Evolutionary conservation across 225 moss, liverwort and hornwort species (phyloP), one percentile per base, ranked within the genome.

Genomic region (Asterella californica): DNA sequence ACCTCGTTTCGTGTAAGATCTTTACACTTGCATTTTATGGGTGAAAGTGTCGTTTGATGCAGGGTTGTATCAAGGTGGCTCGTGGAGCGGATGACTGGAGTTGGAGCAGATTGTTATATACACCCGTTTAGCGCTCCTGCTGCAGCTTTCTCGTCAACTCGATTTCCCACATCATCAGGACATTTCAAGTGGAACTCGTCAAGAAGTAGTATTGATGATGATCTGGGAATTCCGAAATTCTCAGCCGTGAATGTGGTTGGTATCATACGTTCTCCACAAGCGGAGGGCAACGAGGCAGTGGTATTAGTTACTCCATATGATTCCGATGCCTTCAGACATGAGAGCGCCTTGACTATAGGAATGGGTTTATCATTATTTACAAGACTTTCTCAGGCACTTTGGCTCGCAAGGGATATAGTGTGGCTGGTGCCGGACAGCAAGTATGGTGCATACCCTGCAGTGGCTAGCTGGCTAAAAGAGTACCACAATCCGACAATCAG

Each of bases 271-370:
- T 93, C 99, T 68, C 93, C 95, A 25, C 92, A 91, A 84, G 93
- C 88, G 33, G 99, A 93, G 87, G 99, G 99, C 76, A 95, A 93
- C 83, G 99, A 99, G 88, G 99, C 99, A 78, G 91, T 99, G 75
- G 95, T 95, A 37, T 80, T 99, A 80, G 99, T 95, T 55, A 92
- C 99, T 67, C 99, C 99, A 38, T 91, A 95, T 85, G 80, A 90
- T 71, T 74, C 70, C 11, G 83, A 88, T 68, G 83, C 68, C 33
- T 84, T 93, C 21, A 84, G 86, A 57, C 63, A 89, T 69, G 90
- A 86, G 78, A 88, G 85, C 84, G 89, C 87, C 73, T 49, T 95
- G 77, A 90, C 95, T 60, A 82, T 99, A 75, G 88, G 93, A 65
- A 85, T 95, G 76, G 95, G 99, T 79, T 86, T 95, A 90, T 90